Evolutionary conservation across 768 basidiomycete species (phyloP).

Genomic region (Leccinum pellstonianum): DNA sequence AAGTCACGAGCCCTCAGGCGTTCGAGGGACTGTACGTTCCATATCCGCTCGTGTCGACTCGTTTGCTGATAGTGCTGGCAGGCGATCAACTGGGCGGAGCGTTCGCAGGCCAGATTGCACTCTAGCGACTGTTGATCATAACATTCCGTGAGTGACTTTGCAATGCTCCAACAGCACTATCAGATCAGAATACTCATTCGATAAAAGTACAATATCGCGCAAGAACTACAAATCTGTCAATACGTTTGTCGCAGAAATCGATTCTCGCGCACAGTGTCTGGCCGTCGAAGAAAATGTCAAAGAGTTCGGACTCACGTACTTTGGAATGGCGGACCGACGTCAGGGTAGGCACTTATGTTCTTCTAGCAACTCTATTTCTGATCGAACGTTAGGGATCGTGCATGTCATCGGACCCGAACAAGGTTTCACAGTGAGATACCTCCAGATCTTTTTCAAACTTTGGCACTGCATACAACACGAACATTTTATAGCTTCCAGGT

Average conservation of each 20-base stretch:
- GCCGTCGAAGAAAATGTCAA: constrained; percentile 89
- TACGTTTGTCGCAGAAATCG: constrained; percentile 78
- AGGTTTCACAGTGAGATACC: constrained; percentile 70
- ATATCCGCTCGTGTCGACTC: not conserved
- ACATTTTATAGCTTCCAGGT: constrained; percentile 55
- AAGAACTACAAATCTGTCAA: constrained; percentile 71
- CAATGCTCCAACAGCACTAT: not conserved
- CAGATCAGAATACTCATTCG: not conserved
- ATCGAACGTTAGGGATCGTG: too few species aligned
- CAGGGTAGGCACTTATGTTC: constrained; percentile 53
- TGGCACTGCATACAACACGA: not conserved
- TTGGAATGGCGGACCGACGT: constrained; percentile 85
- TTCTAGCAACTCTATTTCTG: too few species aligned
- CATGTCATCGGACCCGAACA: constrained; percentile 75
- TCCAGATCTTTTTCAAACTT: not conserved
- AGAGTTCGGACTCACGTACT: constrained; percentile 89
- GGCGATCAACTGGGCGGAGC: constrained; percentile 68
- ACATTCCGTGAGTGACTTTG: constrained; percentile 64
- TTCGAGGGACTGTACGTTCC: constrained; percentile 76
- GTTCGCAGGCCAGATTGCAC: constrained; percentile 89
- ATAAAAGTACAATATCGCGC: constrained; percentile 62
- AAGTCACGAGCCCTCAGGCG: constrained; percentile 93
- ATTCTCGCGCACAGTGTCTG: constrained; percentile 79
- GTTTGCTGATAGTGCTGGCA: constrained; percentile 28
- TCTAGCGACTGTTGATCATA: constrained; percentile 86